Evolutionary conservation across 2,329 filamentous ascomycete genomes (phyloP), one percentile per base, ranked within the genome.

Genomic region (Neonectria faginata): DNA sequence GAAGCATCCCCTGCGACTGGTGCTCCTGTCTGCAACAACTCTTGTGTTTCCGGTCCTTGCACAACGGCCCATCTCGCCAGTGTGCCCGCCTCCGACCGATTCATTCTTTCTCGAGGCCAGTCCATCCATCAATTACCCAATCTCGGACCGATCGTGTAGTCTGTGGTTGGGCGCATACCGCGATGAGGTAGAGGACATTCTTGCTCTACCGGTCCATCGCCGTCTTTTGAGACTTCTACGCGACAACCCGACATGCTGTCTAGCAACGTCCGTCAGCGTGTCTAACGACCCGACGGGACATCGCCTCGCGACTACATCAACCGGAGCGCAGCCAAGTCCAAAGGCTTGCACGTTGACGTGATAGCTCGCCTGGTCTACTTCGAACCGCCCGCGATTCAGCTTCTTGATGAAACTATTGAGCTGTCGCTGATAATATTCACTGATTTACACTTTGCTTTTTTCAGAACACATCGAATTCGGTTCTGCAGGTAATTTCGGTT

Each of bases 141-240:
- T 51, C 29, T 1, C n/a, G n/a, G 48, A 51, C n/a, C 27, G 27
- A 51, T 10, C n/a, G 29, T 51, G 7, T 22, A 22, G 18, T n/a
- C 47, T n/a, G 29, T 33, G 48, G n/a, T 51, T 51, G 27, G 31
- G 16, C 29, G n/a, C 29, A 51, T 27, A 42, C 27, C 57, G 42
- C 42, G 11, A 60, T 60, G 57, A 54, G 57, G 29, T 60, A 60
- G 57, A 50, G 31, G 22, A 54, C 50, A n/a, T 48, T 29, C 20
- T 25, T 48, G 57, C 20, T 45, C 18, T 31, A 29, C 41, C 42
- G 33, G 27, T 48, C n/a, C n/a, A 42, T 20, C 16, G 39, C 39
- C 39, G 39, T 42, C 48, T 33, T 27, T n/a, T 25, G 31, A 27
- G 29, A 33, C 51, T 29, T 54, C 20, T 5, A 54, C 51, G n/a